Conservation (phyloP, 768 basidiomycete genomes). For the Calocybe indica region DNA sequence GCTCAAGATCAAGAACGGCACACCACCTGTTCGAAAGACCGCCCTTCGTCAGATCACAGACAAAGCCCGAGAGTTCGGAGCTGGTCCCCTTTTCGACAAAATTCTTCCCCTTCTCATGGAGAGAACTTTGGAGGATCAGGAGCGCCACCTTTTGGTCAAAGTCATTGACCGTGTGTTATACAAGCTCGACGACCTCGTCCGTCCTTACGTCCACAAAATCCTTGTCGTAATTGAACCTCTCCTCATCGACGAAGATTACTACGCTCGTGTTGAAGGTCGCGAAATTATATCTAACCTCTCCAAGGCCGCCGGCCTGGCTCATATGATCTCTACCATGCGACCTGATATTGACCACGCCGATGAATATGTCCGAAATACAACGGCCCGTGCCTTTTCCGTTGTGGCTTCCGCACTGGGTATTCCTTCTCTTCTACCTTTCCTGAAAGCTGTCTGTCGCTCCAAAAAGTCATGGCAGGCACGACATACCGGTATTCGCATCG, state of each 20-base stretch:
- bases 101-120: conserved; percentile 98
- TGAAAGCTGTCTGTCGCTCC: conserved; percentile 96
- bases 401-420: conserved; percentile 98
- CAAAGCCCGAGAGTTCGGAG: conserved; percentile 97
- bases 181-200: conserved; percentile 97
- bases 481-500: conserved; percentile 98
- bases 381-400: conserved; percentile 97
- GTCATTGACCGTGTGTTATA: conserved; percentile 98
- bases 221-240: conserved; percentile 99
- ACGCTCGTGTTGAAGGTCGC: conserved; percentile 94
- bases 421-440: conserved; percentile 93
- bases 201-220: conserved; percentile 99
- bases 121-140: conserved; percentile 95
- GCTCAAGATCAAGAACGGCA: conserved; percentile 99
- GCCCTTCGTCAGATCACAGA: conserved; percentile 98
- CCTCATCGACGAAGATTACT: conserved; percentile 97
- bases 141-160: conserved; percentile 96
- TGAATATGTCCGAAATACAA: conserved; percentile 98
- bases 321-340: conserved; percentile 99
- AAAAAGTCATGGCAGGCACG: conserved; percentile 99
- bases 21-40: conserved; percentile 96
- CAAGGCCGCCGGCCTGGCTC: conserved; percentile 97
- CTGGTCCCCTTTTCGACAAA: conserved; percentile 97
- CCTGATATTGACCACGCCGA: conserved; percentile 99
- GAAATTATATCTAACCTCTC: conserved; percentile 99